These are phyloP conservation scores for Suhomyces kunorum DNA, from an alignment of 1,139 yeast species.

Conservation along the genomic window DNA sequence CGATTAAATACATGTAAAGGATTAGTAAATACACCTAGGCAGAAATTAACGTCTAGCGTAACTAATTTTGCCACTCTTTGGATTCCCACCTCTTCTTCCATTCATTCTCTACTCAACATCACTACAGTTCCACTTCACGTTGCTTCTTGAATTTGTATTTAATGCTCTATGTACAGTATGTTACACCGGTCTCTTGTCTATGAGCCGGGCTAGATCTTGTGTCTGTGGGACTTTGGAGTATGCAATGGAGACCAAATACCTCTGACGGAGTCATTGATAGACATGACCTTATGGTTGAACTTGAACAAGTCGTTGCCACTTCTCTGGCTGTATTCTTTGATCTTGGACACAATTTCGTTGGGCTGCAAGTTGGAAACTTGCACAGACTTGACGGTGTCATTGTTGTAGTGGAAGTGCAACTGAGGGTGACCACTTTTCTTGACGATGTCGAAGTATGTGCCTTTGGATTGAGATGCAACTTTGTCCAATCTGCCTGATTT, in stretches of 20 bases:
- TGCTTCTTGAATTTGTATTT: no score
- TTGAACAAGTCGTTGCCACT: constrained; percentile 45
- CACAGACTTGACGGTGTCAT: constrained; percentile 38
- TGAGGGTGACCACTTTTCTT: constrained; percentile 83
- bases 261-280: constrained; percentile 81
- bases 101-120: neutral
- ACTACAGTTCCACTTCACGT: neutral
- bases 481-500: constrained; percentile 53
- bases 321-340: constrained; percentile 51
- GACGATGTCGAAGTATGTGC: constrained; percentile 68
- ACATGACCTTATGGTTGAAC: constrained; percentile 68
- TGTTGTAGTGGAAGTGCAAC: constrained; percentile 34
- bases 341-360: constrained; percentile 60
- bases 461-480: constrained; percentile 61
- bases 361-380: constrained; percentile 56
- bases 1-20: no score
- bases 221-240: constrained; percentile 65
- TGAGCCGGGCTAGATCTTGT: constrained; percentile 59
- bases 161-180: constrained; percentile 16
- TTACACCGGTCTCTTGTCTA: constrained; percentile 56
- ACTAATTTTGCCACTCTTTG: no score
- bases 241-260: constrained; percentile 99
- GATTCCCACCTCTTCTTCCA: no score
- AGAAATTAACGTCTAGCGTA: no score
- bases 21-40: no score